Base-by-base conservation (phyloP, 345 rosid genomes). In the Salix exigua region DNA sequence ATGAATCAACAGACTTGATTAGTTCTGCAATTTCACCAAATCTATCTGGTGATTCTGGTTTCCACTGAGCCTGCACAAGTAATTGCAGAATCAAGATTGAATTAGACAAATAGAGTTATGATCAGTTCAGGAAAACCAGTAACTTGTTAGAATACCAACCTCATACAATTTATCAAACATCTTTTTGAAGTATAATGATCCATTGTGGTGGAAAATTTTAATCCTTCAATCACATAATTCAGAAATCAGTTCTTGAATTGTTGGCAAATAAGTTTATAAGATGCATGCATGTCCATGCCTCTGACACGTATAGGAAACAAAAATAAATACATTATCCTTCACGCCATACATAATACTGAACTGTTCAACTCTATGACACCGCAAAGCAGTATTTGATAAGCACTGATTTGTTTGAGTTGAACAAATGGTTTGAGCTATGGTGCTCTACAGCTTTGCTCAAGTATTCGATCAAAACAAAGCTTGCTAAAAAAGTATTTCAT, bases 151-250 rank as follows among this genome's bases (percentile, higher is more conserved):
- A 75, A 75, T 35, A 77, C 84, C 38, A 73, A 89, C 99, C 97
- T 93, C 98, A 82, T 91, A 96, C 73, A 96, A 86, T 85, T 85
- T 93, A 86, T 89, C 96, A 85, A 93, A 91, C 90, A 81, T 85
- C 86, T 88, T 92, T 87, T 90, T 88, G 81, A 84, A 96, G 88
- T 84, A 85, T 75, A 90, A 79, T 60, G 90, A 82, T 63, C 99
- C 99, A 38, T 93, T 91, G 61, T 86, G 84, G 88, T 87, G 89
- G 84, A 96, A 96, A 75, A 95, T 83, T 79, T 90, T 95, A 51
- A 95, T 81, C 92, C 99, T 95, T 85, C 87, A 85, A 78, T 26
- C 73, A 46, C 31, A 71, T 4, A 66, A 75, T 21, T 19, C 67
- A 74, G 30, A 61, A 70, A 51, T 38, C 13, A 75, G 79, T 64